Percentiles rank a stretch among this genome's conserved stretches.
Conservation (phyloP, 306 rosid genomes). For the Fragaria ananassa region DNA sequence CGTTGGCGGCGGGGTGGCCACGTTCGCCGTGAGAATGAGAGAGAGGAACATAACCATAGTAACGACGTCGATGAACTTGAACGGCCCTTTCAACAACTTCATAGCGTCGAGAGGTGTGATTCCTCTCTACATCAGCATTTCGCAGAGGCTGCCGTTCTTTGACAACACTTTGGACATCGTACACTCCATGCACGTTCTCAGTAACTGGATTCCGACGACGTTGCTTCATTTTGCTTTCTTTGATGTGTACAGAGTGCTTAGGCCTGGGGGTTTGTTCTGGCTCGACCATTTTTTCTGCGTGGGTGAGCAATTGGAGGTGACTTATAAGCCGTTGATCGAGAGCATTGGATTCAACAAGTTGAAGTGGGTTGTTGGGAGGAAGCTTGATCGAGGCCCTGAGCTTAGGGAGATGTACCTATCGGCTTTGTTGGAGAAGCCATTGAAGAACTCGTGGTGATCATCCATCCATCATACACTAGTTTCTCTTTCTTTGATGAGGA, state of each 20-base stretch:
- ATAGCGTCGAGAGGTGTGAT: background rate
- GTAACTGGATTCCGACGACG: conserved; percentile 13
- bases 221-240: conserved; percentile 30
- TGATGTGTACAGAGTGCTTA: conserved; percentile 38
- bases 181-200: background rate
- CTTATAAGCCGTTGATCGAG: conserved; percentile 40
- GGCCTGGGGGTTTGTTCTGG: conserved; percentile 56
- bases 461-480: too few species aligned
- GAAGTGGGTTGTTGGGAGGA: conserved; percentile 45
- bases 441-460: conserved; percentile 7
- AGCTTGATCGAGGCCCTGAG: conserved; percentile 37
- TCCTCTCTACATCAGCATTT: background rate
- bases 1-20: background rate
- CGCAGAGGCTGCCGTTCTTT: background rate
- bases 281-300: conserved; percentile 48
- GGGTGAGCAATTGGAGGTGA: conserved; percentile 30
- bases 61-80: background rate
- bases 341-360: conserved; percentile 43
- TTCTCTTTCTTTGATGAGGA: background rate
- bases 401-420: conserved; percentile 41
- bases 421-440: conserved; percentile 50
- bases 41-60: background rate
- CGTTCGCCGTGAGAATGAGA: background rate
- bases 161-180: background rate
- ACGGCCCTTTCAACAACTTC: background rate